Evolutionary conservation across 2,329 filamentous ascomycete genomes (phyloP).

Genomic region (Helotiales sp.): DNA sequence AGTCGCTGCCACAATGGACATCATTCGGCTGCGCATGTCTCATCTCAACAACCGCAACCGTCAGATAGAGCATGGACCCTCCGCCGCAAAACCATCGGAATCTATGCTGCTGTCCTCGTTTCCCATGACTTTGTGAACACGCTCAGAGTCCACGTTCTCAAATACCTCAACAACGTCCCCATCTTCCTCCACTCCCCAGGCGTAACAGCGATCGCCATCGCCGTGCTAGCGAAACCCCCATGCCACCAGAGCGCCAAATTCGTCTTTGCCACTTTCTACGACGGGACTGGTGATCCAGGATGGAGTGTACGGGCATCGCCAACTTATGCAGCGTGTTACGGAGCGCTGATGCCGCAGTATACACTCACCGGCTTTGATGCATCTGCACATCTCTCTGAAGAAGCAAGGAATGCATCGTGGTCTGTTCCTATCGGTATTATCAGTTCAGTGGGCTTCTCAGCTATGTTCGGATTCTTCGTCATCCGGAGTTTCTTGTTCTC

Average conservation of each 20-base stretch:
- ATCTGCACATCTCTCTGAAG: slow-evolving; percentile 61
- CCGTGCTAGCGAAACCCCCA: slow-evolving; percentile 61
- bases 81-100: slow-evolving; percentile 59
- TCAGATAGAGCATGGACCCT: slow-evolving; percentile 49
- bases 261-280: slow-evolving; percentile 59
- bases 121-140: slow-evolving; percentile 61
- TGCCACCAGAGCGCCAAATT: slow-evolving; percentile 59
- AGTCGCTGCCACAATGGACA: slow-evolving; percentile 55
- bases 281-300: slow-evolving; percentile 57
- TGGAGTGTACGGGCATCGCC: slow-evolving; percentile 59
- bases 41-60: slow-evolving; percentile 51
- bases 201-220: slow-evolving; percentile 57
- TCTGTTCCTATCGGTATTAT: slow-evolving; percentile 62
- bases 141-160: slow-evolving; percentile 60
- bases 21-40: slow-evolving; percentile 52
- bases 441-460: slow-evolving; percentile 59
- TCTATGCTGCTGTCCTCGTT: slow-evolving; percentile 61
- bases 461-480: slow-evolving; percentile 64
- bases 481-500: slow-evolving; percentile 61
- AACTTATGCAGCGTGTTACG: slow-evolving; percentile 59
- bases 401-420: slow-evolving; percentile 61
- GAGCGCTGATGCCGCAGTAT: slow-evolving; percentile 60
- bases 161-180: slow-evolving; percentile 61
- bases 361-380: slow-evolving; percentile 60
- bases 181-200: slow-evolving; percentile 60